phyloP scores from a whole-genome alignment of 352 stramenopile genomes.

The Phytophthora macrochlamydospora region DNA sequence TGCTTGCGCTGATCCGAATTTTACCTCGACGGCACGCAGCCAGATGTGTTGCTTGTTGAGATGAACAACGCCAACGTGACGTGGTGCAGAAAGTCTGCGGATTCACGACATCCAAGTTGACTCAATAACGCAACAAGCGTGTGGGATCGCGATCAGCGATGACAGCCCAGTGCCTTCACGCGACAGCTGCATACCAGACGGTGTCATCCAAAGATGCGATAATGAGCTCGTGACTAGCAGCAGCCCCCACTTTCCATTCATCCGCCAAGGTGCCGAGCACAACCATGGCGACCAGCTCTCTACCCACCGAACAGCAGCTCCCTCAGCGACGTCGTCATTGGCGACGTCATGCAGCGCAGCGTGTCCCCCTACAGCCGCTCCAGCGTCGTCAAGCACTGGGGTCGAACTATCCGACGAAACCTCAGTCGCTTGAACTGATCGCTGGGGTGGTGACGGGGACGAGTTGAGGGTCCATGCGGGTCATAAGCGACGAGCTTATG shows the following conservation, averaged over 20 bases:
- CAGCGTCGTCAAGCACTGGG: not conserved
- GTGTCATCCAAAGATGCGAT: constrained; percentile 1
- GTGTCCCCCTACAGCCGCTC: not conserved
- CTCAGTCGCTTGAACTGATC: not conserved
- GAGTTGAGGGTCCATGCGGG: too few species aligned
- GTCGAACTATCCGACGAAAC: not conserved
- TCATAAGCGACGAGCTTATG: too few species aligned
- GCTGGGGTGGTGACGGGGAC: not conserved
- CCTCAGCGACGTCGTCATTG: constrained; percentile 2
- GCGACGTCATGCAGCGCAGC: constrained; percentile 2
- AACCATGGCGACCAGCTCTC: constrained; percentile 7
- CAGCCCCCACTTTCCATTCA: not conserved
- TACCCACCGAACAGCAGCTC: constrained; percentile 6
- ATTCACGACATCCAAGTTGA: not conserved
- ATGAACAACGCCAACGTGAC: not conserved
- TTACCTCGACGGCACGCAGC: too few species aligned
- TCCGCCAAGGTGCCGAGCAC: not conserved
- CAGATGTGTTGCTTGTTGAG: too few species aligned
- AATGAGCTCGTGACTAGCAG: not conserved
- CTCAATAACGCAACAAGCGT: not conserved
- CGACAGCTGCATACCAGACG: not conserved
- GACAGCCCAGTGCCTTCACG: not conserved
- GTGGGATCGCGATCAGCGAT: constrained; percentile 4
- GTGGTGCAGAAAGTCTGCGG: not conserved
- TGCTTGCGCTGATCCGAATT: too few species aligned